phyloP scores from a whole-genome alignment of 371 early-diverging fungal species.

The Coemansia sp. region DNA sequence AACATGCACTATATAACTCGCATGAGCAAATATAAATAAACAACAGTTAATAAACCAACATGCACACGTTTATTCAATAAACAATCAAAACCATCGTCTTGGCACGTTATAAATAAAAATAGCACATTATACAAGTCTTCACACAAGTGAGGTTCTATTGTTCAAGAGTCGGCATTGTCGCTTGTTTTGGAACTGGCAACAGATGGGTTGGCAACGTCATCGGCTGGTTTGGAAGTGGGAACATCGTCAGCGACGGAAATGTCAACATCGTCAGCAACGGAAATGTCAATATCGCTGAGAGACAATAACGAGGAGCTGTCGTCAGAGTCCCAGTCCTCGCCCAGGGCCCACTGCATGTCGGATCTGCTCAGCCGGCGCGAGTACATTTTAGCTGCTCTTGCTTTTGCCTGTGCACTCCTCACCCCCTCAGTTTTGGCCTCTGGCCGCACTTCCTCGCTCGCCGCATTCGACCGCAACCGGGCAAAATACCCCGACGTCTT shows the following conservation, averaged over 20 bases:
- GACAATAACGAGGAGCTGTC: constrained; percentile 39
- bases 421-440: constrained; percentile 44
- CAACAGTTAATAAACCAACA: not conserved
- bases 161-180: not conserved
- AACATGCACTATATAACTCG: no score
- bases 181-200: not conserved
- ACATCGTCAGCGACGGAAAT: no score
- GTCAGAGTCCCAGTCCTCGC: constrained; percentile 48
- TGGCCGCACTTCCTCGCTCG: constrained; percentile 45
- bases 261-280: not conserved
- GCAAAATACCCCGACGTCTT: constrained; percentile 23
- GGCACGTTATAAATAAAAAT: not conserved
- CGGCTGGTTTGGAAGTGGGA: not conserved
- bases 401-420: constrained; percentile 42
- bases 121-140: not conserved
- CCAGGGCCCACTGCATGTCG: constrained; percentile 50
- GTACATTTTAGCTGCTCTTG: constrained; percentile 29
- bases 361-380: constrained; percentile 43
- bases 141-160: not conserved
- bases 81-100: not conserved
- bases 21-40: not conserved
- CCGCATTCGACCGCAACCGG: constrained; percentile 46
- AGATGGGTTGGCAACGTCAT: not conserved
- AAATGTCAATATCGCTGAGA: constrained; percentile 34
- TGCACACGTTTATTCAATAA: not conserved